Base-by-base conservation (phyloP, 768 basidiomycete genomes). In the Trametes sanguinea region DNA sequence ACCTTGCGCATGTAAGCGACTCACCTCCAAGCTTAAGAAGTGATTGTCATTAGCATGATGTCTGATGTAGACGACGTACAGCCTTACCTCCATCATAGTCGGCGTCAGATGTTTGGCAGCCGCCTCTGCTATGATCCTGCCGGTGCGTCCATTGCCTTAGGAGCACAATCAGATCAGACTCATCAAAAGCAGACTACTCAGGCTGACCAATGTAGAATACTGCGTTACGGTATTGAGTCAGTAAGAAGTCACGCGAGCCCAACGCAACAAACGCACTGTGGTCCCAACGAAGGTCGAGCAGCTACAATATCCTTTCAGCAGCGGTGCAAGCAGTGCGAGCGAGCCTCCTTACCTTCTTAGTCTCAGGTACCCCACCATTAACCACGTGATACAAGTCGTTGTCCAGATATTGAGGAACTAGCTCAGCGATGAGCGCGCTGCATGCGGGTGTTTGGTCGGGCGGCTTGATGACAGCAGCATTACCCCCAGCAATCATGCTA, bases 41-140 rank as follows among this genome's bases (percentile, higher is more conserved):
- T 33, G 8, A 2, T 27, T 32, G 16, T 42, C 42, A 0, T 39
- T 39, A 16, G 16, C 14, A 0, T 8, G 4, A 13, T 44, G 8
- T 27, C 27, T 22, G 60, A 62, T 4, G 6, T 14, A 32, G 51
- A 46, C 83, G 6, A 27, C 17, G 81, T 71, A 90, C 22, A 1
- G 22, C 22, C 75, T 9, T 37, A 84, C 77, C 77, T 87, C 86
- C 45, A 83, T 77, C 37, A 82, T 79, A 42, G 90, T 85, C 88
- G 27, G 92, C 89, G 0, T 91, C 89, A 1, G 80, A 92, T 80
- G 81, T 72, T 93, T 87, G 2, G 88, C 91, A 9, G 93, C 93
- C 0, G 92, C 92, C 0, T 79, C 71, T 2, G 87, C 83, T 7
- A 95, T 81, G 48, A 95, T 81, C 60, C 73, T 81, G 0, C 80